phyloP scores from a whole-genome alignment of 768 basidiomycete species.

The Mycena rebaudengoi region DNA sequence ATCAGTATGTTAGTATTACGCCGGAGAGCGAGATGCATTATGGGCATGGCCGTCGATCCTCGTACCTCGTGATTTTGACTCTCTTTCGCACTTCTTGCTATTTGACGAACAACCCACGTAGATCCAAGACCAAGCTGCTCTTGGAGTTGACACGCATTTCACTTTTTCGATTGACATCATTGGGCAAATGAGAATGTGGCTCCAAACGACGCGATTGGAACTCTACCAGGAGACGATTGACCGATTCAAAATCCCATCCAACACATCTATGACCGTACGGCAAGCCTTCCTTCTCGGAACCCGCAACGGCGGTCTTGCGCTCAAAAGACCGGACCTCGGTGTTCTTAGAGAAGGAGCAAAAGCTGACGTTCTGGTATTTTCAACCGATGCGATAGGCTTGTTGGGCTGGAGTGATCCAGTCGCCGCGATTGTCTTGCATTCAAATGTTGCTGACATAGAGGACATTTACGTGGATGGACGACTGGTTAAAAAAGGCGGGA shows the following conservation, averaged over 20 bases:
- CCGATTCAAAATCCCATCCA: conserved; percentile 9
- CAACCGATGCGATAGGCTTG: conserved; percentile 6
- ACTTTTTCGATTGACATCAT: conserved; percentile 5
- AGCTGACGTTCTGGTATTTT: conserved; percentile 13
- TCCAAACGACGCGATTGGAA: not conserved
- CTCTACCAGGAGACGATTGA: conserved; percentile 10
- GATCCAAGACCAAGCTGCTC: conserved; percentile 5
- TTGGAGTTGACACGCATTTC: conserved; percentile 3
- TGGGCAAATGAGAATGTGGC: conserved; percentile 1
- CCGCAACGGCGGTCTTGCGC: conserved; percentile 17
- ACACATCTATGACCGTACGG: conserved; percentile 10
- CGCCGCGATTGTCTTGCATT: conserved; percentile 14
- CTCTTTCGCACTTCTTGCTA: not conserved
- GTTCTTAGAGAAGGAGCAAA: conserved; percentile 8
- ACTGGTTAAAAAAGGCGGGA: conserved; percentile 7
- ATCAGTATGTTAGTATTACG: conserved; percentile 14
- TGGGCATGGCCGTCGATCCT: conserved; percentile 1
- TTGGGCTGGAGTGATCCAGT: conserved; percentile 19
- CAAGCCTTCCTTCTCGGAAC: conserved; percentile 18
- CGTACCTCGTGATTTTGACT: not conserved
- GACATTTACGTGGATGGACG: conserved; percentile 6
- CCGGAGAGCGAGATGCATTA: conserved; percentile 22
- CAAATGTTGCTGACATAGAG: conserved; percentile 17
- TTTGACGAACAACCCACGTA: not conserved
- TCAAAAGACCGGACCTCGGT: conserved; percentile 16